Conservation (phyloP, 257 asterid species). For the Lycium barbarum region DNA sequence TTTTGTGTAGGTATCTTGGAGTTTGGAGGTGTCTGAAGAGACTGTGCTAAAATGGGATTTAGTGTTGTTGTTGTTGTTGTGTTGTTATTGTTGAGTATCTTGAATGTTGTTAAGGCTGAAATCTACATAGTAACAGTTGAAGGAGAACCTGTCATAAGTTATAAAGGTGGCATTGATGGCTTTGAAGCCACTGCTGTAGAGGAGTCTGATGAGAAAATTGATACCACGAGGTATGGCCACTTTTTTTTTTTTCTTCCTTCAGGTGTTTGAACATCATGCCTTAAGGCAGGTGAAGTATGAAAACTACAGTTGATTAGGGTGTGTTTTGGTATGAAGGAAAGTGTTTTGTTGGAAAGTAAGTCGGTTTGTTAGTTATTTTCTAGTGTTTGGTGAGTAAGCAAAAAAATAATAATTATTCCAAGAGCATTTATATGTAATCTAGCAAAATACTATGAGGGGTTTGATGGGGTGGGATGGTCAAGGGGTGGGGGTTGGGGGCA, state of each 20-base stretch:
- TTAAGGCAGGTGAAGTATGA: neutral
- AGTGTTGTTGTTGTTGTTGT: slow-evolving; percentile 38
- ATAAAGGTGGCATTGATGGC: slow-evolving; percentile 82
- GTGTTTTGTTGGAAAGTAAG: no score
- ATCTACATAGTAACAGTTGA: slow-evolving; percentile 83
- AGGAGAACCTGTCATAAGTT: slow-evolving; percentile 96
- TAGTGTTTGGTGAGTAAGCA: no score
- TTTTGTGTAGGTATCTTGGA: slow-evolving; percentile 37
- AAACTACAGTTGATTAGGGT: neutral
- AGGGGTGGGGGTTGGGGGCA: no score
- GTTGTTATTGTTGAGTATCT: slow-evolving; percentile 45
- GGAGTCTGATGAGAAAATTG: slow-evolving; percentile 81
- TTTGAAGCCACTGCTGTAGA: slow-evolving; percentile 96
- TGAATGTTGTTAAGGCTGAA: slow-evolving; percentile 63
- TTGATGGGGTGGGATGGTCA: no score
- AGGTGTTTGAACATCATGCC: neutral
- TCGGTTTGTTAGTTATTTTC: no score
- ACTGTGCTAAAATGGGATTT: slow-evolving; percentile 54
- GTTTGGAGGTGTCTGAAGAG: slow-evolving; percentile 42
- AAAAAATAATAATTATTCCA: no score
- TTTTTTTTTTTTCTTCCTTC: neutral
- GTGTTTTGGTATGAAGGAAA: no score
- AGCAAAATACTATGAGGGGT: no score
- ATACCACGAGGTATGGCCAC: slow-evolving; percentile 69
- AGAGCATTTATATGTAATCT: no score